Base-by-base conservation (phyloP, 768 basidiomycete genomes). In the Boletus patriciae region DNA sequence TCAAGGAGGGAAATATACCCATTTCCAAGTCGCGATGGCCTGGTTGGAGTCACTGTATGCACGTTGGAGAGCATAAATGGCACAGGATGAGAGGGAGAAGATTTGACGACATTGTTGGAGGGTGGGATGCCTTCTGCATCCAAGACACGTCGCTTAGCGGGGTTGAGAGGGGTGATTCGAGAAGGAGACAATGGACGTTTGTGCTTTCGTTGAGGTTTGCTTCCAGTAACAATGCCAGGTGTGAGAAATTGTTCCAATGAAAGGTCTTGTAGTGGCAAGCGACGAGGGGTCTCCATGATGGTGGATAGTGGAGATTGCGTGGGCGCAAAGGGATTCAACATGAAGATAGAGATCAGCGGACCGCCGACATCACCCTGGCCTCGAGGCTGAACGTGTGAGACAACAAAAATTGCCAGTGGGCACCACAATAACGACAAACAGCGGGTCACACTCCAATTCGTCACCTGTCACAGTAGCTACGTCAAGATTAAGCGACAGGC, bases 81-180 rank as follows among this genome's bases (percentile, higher is more conserved):
- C 18, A 60, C 41, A 18, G 63, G 51, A 45, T 60, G 59, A 45
- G 46, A 54, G 5, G 43, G 51, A 36, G 60, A 57, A 48, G 68
- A 60, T 74, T 53, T 27, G 40, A 48, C 27, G n/a, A 16, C 37
- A 46, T 45, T 54, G 27, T 48, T 61, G 31, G 78, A 70, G 33
- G 74, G 70, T 42, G 75, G 71, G 9, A 81, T 71, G 52, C 79
- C 83, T 63, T 84, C 84, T 46, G 76, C 76, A 62, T 74, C 76
- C 58, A 88, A 75, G 47, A 88, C 80, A 52, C 88, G 83, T 49
- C 88, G 83, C 66, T 90, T 90, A 29, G 84, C 77, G 21, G 88
- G 85, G 62, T 82, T 87, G 64, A 79, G 79, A 44, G 79, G 72
- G 23, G 66, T 71, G 15, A 78, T 75, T 37, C 66, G 73, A 29